Conservation (phyloP, 1,284 basidiomycete species). For the Porodaedalea pini region DNA sequence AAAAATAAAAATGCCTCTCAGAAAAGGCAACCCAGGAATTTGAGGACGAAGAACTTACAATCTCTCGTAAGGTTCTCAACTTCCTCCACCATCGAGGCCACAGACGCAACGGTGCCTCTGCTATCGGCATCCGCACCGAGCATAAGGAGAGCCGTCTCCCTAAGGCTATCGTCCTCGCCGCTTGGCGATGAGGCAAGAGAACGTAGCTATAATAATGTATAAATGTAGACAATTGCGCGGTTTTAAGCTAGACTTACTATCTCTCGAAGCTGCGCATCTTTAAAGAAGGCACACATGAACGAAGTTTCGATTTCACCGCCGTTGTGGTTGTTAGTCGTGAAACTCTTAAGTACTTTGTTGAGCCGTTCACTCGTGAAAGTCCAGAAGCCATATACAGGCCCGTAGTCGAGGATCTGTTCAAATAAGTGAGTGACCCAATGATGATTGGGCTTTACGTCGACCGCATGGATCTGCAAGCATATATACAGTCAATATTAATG, state of each 20-base stretch:
- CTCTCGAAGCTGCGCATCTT: not conserved
- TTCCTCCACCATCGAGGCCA: not conserved
- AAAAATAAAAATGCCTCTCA: not conserved
- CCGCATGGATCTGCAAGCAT: conserved; percentile 16
- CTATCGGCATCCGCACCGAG: not conserved
- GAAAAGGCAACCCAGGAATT: not conserved
- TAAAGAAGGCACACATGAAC: conserved; percentile 10
- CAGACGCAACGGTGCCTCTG: conserved; percentile 2
- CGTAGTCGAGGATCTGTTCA: conserved; percentile 21
- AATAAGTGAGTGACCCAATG: conserved; percentile 21
- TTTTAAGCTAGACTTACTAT: conserved; percentile 3
- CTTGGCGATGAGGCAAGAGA: not conserved
- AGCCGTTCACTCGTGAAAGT: conserved; percentile 21
- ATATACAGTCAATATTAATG: not conserved
- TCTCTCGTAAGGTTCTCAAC: conserved; percentile 2
- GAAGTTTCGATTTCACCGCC: conserved; percentile 18
- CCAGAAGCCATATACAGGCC: conserved; percentile 24
- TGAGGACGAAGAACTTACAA: not conserved
- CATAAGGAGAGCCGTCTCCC: not conserved
- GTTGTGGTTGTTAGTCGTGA: conserved; percentile 20
- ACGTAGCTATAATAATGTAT: not conserved
- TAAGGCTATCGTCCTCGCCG: not conserved
- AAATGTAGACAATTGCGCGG: not conserved
- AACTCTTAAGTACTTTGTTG: conserved; percentile 22
- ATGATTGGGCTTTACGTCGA: conserved; percentile 19